These are phyloP conservation scores for Allomyces macrogynus DNA, from an alignment of 192 early-diverging fungal species.

Conservation along the genomic window DNA sequence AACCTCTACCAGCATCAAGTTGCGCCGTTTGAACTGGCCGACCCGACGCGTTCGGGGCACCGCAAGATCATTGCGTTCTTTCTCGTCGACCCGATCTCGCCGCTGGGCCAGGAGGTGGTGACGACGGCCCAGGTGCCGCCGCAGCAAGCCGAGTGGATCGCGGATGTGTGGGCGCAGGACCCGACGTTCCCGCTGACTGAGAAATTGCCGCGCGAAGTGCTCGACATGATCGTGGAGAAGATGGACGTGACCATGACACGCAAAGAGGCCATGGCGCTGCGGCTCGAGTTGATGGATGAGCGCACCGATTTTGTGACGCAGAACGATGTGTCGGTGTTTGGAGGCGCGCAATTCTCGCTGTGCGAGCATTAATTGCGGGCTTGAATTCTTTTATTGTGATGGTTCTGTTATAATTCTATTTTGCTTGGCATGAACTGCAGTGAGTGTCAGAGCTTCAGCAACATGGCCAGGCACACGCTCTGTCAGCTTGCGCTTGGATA, in stretches of 20 bases:
- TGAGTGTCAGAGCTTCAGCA: no score
- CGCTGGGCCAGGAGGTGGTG: not conserved
- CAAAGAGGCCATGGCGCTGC: not conserved
- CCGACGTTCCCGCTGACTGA: not conserved
- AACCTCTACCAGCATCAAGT: conserved; percentile 10
- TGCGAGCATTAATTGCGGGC: no score
- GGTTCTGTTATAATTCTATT: no score
- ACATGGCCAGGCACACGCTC: no score
- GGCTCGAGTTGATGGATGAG: not conserved
- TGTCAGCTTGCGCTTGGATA: no score
- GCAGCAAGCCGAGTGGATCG: conserved; percentile 4
- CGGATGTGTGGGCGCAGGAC: not conserved
- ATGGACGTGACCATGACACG: not conserved
- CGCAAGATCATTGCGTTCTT: conserved; percentile 11
- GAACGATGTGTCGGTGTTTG: not conserved
- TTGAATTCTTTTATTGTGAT: no score
- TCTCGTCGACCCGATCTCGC: conserved; percentile 9
- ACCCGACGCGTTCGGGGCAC: conserved; percentile 7
- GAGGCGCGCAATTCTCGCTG: no score
- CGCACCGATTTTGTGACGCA: not conserved
- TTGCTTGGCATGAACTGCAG: no score
- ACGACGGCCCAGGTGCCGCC: conserved; percentile 10
- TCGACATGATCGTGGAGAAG: not conserved
- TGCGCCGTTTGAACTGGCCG: conserved; percentile 3
- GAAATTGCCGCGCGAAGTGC: not conserved